Base-by-base conservation (phyloP, 805 yeast genomes). In the Candida chilensis region DNA sequence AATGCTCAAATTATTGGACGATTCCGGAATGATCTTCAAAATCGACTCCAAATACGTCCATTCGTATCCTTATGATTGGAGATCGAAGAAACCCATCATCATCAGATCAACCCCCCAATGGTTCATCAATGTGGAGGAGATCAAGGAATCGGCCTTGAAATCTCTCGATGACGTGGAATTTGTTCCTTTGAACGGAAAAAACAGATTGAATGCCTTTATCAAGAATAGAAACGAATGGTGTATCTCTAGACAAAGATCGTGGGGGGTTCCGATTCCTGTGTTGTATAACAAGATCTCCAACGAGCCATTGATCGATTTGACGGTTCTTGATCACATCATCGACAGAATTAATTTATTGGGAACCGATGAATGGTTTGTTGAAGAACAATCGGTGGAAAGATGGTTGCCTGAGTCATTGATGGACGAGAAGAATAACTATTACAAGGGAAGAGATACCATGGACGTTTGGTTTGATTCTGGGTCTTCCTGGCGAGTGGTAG, bases 391-490 rank as follows among this genome's bases (percentile, higher is more conserved):
- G 28, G 57, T 78, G 27, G 53, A 55, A 13, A 64, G 73, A 37
- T 92, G 96, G 96, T 50, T 92, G 11, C 96, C 96, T 0, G 62
- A 59, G 3, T 41, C 53, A 2, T 58, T 60, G 32, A 52, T 60
- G 16, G 50, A 43, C 12, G 44, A 57, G 17, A 78, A 75, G 0
- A 32, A 42, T 3, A 42, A 59, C 2, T 81, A 65, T 38, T 45
- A 47, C 16, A 80, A 84, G 44, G 90, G 95, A 1, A 70, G 64
- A 27, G 98, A 92, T 42, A 92, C 98, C 0, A 82, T 92, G 87
- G 99, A 92, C 55, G 98, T 92, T 13, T 92, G 99, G 99, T 90
- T 92, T 57, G 99, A 92, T 52, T 82, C 95, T 24, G 99, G 99
- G 0, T 74, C 94, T 1, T 78, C 92, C 20, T 92, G 98, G 97